Conservation (phyloP, 2,329 filamentous ascomycete genomes). For the Aciculosporium take region DNA sequence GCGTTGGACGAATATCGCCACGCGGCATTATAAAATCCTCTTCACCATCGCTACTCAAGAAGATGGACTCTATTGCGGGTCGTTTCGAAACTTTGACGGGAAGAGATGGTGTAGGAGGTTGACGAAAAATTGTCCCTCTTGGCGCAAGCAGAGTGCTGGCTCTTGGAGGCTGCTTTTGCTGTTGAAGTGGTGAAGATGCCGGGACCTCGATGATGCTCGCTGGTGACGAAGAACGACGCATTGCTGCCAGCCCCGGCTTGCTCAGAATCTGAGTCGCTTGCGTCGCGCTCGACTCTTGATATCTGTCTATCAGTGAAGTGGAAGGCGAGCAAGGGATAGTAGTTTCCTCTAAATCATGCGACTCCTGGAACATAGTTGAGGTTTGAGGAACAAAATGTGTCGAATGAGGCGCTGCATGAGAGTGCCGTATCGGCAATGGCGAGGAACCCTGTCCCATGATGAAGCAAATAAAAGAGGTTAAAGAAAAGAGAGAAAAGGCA, state of each 20-base stretch:
- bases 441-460: conserved; percentile 18
- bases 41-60: conserved; percentile 37
- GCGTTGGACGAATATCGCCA: conserved; percentile 49
- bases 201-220: conserved; percentile 56
- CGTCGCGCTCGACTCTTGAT: conserved; percentile 15
- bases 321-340: conserved; percentile 32
- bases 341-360: conserved; percentile 30
- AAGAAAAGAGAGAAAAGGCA: neutral
- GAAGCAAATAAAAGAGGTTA: neutral
- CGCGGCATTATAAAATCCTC: conserved; percentile 33
- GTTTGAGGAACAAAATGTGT: conserved; percentile 15
- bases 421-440: conserved; percentile 18
- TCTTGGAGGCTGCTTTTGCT: conserved; percentile 16
- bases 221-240: conserved; percentile 27
- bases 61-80: conserved; percentile 27
- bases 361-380: conserved; percentile 17
- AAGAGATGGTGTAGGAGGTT: conserved; percentile 21
- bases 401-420: conserved; percentile 14
- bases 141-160: conserved; percentile 55
- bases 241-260: conserved; percentile 19
- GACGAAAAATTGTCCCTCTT: conserved; percentile 55
- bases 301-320: conserved; percentile 18
- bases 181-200: conserved; percentile 65
- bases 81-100: conserved; percentile 18
- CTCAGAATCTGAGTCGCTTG: conserved; percentile 34